phyloP scores from a whole-genome alignment of 768 basidiomycete species.

The Suillus ampliporus region DNA sequence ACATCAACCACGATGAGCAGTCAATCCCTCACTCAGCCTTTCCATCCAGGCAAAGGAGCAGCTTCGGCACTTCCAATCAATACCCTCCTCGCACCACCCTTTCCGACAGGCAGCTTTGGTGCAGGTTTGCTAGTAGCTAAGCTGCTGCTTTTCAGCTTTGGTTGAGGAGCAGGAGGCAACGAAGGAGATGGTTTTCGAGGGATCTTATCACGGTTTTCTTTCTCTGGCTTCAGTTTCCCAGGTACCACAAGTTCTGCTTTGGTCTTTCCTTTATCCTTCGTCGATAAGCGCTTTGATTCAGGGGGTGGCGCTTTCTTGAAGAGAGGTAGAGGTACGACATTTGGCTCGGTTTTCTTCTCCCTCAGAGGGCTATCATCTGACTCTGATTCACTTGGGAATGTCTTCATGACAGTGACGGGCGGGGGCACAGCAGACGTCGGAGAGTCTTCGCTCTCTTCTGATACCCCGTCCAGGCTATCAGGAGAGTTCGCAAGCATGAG shows the following conservation, averaged over 20 bases:
- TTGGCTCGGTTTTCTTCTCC: conserved; percentile 52
- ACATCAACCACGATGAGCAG: conserved; percentile 5
- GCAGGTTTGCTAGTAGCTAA: conserved; percentile 18
- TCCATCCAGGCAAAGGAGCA: conserved; percentile 55
- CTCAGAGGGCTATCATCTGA: conserved; percentile 56
- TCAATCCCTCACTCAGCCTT: conserved; percentile 39
- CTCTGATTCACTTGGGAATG: conserved; percentile 50
- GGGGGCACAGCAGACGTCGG: conserved; percentile 26
- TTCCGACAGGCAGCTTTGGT: conserved; percentile 40
- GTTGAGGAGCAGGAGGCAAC: conserved; percentile 22
- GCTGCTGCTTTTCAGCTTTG: conserved; percentile 11
- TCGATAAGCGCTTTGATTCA: conserved; percentile 32
- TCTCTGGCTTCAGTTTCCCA: conserved; percentile 40
- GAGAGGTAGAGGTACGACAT: conserved; percentile 30
- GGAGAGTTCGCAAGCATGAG: conserved; percentile 73
- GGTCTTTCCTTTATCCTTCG: conserved; percentile 48
- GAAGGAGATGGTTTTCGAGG: conserved; percentile 31
- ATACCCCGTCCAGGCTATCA: conserved; percentile 37
- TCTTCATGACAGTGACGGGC: conserved; percentile 20
- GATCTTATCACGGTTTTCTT: conserved; percentile 45
- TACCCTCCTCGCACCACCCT: conserved; percentile 66
- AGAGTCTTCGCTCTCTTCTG: conserved; percentile 28
- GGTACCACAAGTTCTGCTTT: conserved; percentile 29
- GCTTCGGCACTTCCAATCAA: conserved; percentile 72
- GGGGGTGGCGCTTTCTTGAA: conserved; percentile 28